Evolutionary conservation across 1,139 yeast genomes (phyloP).

Genomic region (Candida tetrigidarum): DNA sequence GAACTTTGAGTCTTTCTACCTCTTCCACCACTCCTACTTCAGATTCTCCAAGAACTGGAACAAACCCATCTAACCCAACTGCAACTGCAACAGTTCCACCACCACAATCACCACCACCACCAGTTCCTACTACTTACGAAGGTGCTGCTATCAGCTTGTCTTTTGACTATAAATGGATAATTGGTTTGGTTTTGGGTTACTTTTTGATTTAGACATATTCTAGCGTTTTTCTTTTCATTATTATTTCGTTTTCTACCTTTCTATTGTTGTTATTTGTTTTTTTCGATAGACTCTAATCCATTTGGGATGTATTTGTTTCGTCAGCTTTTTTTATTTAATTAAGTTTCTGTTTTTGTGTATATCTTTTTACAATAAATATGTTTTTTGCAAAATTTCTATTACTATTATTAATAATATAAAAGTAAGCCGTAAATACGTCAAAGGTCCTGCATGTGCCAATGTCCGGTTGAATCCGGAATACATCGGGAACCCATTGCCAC

Average conservation of each 20-base stretch:
- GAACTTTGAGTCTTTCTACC: constrained; percentile 5
- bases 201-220: not conserved
- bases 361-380: too few relatives aligned
- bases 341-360: too few relatives aligned
- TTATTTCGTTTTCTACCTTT: not conserved
- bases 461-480: too few relatives aligned
- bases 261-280: too few relatives aligned
- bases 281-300: too few relatives aligned
- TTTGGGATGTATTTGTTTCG: too few relatives aligned
- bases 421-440: too few relatives aligned
- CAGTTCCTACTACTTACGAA: constrained; percentile 2
- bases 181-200: not conserved
- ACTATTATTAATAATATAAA: too few relatives aligned
- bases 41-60: not conserved
- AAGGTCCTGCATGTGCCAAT: too few relatives aligned
- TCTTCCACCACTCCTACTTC: constrained; percentile 2
- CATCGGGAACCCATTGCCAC: too few relatives aligned
- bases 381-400: too few relatives aligned
- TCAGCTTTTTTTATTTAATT: too few relatives aligned
- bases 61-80: not conserved
- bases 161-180: not conserved
- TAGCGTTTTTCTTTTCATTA: not conserved
- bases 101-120: not conserved
- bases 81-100: not conserved
- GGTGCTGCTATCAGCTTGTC: constrained; percentile 1